Conservation (phyloP, 140 eudicot species). For the Stevia rebaudiana region DNA sequence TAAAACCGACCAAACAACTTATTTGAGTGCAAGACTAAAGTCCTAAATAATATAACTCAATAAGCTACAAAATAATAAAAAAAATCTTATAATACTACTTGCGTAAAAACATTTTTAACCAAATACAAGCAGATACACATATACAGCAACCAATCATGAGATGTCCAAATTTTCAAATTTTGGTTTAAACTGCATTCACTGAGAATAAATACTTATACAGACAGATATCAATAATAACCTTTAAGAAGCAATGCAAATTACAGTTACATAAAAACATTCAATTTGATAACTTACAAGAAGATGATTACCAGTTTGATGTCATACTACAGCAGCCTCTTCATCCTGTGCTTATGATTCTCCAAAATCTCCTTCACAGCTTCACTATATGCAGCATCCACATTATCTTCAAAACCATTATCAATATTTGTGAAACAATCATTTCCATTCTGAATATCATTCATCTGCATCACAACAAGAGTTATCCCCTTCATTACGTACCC, state of each 20-base stretch:
- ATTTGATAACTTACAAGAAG: background rate
- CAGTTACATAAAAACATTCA: background rate
- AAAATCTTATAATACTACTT: background rate
- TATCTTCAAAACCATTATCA: constrained; percentile 15
- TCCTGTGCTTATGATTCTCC: constrained; percentile 16
- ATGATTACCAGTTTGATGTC: constrained; percentile 1
- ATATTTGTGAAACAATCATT: background rate
- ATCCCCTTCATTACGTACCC: constrained; percentile 31
- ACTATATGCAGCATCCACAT: constrained; percentile 24
- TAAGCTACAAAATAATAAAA: background rate
- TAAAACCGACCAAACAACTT: no score
- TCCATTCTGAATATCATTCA: constrained; percentile 7
- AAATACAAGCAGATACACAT: background rate
- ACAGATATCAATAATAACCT: background rate
- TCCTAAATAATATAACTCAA: background rate
- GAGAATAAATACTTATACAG: background rate
- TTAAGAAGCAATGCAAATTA: constrained; percentile 3
- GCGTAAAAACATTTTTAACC: background rate
- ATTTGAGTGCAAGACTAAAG: background rate
- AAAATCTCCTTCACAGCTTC: constrained; percentile 33
- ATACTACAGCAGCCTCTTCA: constrained; percentile 26
- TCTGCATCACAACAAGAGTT: constrained; percentile 32
- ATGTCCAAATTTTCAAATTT: background rate
- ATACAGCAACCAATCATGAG: background rate
- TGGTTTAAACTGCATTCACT: background rate